Evolutionary conservation across 768 basidiomycete species (phyloP).

Genomic region (Imleria badia): DNA sequence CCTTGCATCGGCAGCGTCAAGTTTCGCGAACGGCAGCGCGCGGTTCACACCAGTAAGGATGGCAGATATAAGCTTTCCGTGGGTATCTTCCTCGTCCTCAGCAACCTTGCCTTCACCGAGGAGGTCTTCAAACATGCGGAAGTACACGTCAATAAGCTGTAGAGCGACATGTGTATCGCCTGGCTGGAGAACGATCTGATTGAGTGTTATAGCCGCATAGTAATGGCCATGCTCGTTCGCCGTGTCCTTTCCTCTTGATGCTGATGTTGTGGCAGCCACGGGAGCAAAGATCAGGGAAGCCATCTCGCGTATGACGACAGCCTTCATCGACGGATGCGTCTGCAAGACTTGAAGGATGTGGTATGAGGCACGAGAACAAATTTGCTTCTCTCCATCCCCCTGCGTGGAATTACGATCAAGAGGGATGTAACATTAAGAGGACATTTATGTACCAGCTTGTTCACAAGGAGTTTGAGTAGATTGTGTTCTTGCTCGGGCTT

Average conservation of each 20-base stretch:
- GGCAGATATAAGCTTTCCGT: conserved; percentile 84
- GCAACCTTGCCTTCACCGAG: conserved; percentile 56
- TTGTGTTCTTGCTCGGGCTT: conserved; percentile 99
- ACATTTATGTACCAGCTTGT: conserved; percentile 60
- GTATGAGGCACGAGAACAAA: conserved; percentile 89
- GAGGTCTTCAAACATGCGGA: conserved; percentile 89
- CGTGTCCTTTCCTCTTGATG: conserved; percentile 31
- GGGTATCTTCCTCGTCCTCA: conserved; percentile 54
- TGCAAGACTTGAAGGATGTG: conserved; percentile 89
- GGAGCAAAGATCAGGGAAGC: conserved; percentile 60
- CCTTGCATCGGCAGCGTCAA: conserved; percentile 67
- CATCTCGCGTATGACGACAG: conserved; percentile 84
- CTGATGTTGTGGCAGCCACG: conserved; percentile 13
- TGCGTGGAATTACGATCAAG: conserved; percentile 26
- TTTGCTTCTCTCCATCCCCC: conserved; percentile 87
- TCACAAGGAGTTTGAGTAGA: conserved; percentile 84
- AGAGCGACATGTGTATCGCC: conserved; percentile 74
- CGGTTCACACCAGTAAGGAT: conserved; percentile 94
- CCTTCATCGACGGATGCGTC: conserved; percentile 90
- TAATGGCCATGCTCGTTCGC: conserved; percentile 77
- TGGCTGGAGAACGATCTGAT: conserved; percentile 77
- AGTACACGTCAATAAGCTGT: conserved; percentile 85
- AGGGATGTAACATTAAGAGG: too few species aligned
- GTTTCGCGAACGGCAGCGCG: conserved; percentile 87
- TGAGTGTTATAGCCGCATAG: conserved; percentile 91